Conservation (phyloP, 129 eudicot species). For the Gnaphalium uliginosum region DNA sequence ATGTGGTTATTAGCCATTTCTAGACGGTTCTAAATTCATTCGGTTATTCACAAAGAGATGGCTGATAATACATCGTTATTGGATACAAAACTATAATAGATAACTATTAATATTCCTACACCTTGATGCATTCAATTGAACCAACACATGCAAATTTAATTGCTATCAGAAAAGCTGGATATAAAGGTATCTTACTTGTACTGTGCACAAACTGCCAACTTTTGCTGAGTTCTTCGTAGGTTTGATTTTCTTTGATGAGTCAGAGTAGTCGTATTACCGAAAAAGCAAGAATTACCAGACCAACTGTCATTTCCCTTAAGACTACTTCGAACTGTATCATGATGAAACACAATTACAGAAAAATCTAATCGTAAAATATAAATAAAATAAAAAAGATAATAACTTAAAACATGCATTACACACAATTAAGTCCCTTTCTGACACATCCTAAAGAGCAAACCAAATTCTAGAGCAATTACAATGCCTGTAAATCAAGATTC, state of each 20-base stretch:
- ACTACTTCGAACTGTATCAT: constrained; percentile 48
- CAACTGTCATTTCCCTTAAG: constrained; percentile 40
- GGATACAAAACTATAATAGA: not conserved
- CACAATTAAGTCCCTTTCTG: not conserved
- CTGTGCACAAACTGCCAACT: constrained; percentile 59
- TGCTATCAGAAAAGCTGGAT: not conserved
- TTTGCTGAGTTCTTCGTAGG: constrained; percentile 40
- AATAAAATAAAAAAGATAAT: not conserved
- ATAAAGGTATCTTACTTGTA: constrained; percentile 45
- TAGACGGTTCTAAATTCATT: not conserved
- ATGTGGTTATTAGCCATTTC: not conserved
- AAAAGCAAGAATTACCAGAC: constrained; percentile 43
- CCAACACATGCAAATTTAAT: not conserved
- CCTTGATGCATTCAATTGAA: not conserved
- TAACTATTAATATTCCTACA: not conserved
- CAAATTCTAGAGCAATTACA: no score
- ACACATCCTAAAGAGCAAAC: no score
- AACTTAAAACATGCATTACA: not conserved
- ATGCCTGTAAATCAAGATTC: no score
- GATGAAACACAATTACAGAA: constrained; percentile 19
- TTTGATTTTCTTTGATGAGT: constrained; percentile 40
- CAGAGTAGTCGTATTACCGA: constrained; percentile 36
- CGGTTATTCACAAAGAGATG: not conserved
- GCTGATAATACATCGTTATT: not conserved
- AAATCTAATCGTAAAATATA: not conserved